Evolutionary conservation across 768 basidiomycete genomes (phyloP).

Genomic region (Phaffia australis): DNA sequence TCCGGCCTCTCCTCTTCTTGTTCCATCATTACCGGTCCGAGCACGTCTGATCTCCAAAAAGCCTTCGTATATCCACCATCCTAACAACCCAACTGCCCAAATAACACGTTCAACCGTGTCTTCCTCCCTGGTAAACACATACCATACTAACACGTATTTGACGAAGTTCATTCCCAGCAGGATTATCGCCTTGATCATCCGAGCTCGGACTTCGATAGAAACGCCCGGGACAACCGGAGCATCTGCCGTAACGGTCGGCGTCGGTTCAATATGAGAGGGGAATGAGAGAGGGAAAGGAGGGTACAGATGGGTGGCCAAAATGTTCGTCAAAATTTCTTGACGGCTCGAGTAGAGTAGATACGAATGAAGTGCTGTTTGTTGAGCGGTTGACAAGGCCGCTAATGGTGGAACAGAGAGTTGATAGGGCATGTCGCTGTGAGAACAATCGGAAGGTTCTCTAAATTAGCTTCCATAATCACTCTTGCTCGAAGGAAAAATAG

Average conservation of each 20-base stretch:
- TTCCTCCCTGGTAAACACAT: slow-evolving; percentile 18
- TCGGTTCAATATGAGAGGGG: slow-evolving; percentile 1
- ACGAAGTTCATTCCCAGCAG: slow-evolving; percentile 12
- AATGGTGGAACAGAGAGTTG: slow-evolving; percentile 14
- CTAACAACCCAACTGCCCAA: slow-evolving; percentile 10
- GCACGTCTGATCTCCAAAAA: not conserved
- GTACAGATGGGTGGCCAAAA: not conserved
- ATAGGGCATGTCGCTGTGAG: slow-evolving; percentile 7
- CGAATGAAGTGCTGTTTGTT: slow-evolving; percentile 10
- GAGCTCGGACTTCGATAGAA: not conserved
- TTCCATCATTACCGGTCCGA: too few species aligned
- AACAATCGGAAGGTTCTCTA: too few species aligned
- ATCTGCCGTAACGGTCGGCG: not conserved
- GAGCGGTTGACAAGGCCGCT: not conserved
- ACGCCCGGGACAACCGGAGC: not conserved
- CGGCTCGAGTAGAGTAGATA: slow-evolving; percentile 19
- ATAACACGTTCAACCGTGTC: not conserved
- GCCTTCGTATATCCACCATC: slow-evolving; percentile 19
- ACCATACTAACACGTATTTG: slow-evolving; percentile 23
- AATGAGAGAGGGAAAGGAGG: not conserved
- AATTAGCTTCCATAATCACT: too few species aligned
- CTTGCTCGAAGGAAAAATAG: too few species aligned
- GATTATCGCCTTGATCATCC: not conserved
- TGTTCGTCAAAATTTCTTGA: not conserved
- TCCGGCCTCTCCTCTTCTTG: not conserved